phyloP scores from a whole-genome alignment of 2,329 filamentous ascomycete genomes.

The Stagonosporopsis rhizophila region DNA sequence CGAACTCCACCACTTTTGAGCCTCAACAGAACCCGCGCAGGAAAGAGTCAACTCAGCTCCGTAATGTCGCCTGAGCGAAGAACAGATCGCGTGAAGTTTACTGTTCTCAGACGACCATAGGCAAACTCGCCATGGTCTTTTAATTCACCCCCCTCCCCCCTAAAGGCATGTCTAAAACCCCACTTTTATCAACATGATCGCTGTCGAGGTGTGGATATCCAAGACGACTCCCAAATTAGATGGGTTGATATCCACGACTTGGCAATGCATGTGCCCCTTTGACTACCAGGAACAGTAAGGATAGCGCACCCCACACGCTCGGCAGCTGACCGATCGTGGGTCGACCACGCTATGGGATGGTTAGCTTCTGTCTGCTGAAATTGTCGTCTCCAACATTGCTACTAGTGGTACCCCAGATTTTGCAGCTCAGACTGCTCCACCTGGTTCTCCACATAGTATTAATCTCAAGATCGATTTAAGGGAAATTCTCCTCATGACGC shows the following conservation, averaged over 20 bases:
- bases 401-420: constrained; percentile 16
- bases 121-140: not conserved
- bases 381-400: constrained; percentile 15
- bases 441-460: constrained; percentile 1
- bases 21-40: not conserved
- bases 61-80: not conserved
- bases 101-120: not conserved
- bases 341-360: not conserved
- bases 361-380: not conserved
- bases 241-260: constrained; percentile 8
- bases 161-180: not conserved
- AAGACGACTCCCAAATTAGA: not conserved
- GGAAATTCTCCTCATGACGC: not conserved
- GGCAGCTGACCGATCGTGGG: constrained; percentile 9
- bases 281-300: not conserved
- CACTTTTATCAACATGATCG: not conserved
- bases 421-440: constrained; percentile 6
- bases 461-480: not conserved
- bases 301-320: constrained; percentile 2
- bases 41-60: not conserved
- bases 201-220: constrained; percentile 1
- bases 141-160: not conserved
- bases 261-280: constrained; percentile 5
- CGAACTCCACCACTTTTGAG: constrained; percentile 1
- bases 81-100: not conserved